A percentile compares a stretch with the other conserved stretches of the same genome.
phyloP scores from a whole-genome alignment of 345 rosid genomes.

The Lepidium sativum region DNA sequence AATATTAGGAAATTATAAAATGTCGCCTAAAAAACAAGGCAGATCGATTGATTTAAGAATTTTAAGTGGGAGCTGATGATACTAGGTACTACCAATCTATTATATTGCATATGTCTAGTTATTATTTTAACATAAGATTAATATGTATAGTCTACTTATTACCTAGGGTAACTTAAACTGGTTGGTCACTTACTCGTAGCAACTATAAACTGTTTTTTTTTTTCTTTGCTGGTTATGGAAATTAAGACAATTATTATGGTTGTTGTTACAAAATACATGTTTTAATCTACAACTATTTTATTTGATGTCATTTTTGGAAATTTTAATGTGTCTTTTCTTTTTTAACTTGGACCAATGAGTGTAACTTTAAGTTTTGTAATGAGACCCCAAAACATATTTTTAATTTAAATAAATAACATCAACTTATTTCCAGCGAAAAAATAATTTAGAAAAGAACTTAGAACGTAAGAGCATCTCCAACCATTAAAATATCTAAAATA shows the following conservation, averaged over 20 bases:
- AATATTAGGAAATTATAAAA: constrained; percentile 16
- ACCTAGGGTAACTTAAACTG: neutral
- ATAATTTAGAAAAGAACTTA: too few relatives aligned
- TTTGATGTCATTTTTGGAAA: too few relatives aligned
- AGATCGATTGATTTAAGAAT: constrained; percentile 18
- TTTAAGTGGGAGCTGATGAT: constrained; percentile 18
- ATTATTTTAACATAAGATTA: neutral
- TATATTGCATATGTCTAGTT: neutral
- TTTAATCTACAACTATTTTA: too few relatives aligned
- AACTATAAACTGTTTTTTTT: neutral
- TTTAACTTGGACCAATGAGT: too few relatives aligned
- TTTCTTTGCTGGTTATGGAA: neutral
- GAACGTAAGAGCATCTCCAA: too few relatives aligned
- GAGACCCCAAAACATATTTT: too few relatives aligned
- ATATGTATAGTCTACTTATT: neutral
- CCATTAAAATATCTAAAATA: too few relatives aligned
- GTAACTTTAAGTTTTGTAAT: too few relatives aligned
- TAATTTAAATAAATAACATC: too few relatives aligned
- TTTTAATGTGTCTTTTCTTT: too few relatives aligned
- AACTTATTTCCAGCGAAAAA: too few relatives aligned
- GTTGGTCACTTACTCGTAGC: constrained; percentile 3
- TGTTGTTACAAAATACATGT: too few relatives aligned
- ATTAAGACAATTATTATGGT: neutral
- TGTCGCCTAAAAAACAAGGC: constrained; percentile 38
- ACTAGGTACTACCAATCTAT: constrained; percentile 1